Conservation (phyloP, 2,329 filamentous ascomycete species). For the Neopestalotiopsis sp. region DNA sequence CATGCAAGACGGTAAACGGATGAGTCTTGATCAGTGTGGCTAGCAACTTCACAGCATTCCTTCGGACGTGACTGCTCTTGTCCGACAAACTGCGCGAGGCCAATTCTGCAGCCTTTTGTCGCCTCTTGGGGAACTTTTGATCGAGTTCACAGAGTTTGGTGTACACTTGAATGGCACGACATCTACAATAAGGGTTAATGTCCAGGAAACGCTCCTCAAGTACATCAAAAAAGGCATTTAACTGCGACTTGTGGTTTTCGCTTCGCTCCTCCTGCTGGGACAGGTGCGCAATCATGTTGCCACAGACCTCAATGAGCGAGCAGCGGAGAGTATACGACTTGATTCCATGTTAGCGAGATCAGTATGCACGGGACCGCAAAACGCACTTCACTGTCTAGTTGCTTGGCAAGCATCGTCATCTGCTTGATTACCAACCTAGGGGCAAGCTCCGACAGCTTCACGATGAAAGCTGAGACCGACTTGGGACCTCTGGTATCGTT, state of each 20-base stretch:
- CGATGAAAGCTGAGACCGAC: conserved; percentile 91
- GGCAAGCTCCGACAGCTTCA: conserved; percentile 89
- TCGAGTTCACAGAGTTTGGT: conserved; percentile 92
- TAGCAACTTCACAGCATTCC: conserved; percentile 93
- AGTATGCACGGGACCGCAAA: background rate
- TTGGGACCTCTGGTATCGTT: conserved; percentile 96
- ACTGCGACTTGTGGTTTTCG: conserved; percentile 92
- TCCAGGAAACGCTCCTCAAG: conserved; percentile 96
- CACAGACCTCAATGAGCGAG: conserved; percentile 94
- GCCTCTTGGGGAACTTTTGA: conserved; percentile 91
- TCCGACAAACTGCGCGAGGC: conserved; percentile 91
- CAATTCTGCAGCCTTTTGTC: conserved; percentile 86
- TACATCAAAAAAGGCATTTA: conserved; percentile 96
- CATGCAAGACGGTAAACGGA: conserved; percentile 91
- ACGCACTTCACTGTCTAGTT: conserved; percentile 87
- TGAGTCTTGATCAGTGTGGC: conserved; percentile 90
- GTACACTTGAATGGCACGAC: conserved; percentile 90
- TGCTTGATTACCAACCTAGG: conserved; percentile 95
- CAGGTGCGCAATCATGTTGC: conserved; percentile 89
- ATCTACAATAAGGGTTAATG: conserved; percentile 94
- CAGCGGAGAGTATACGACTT: conserved; percentile 92
- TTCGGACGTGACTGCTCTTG: conserved; percentile 95
- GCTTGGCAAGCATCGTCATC: conserved; percentile 92
- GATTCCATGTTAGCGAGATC: background rate
- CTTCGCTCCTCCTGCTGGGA: conserved; percentile 90